Evolutionary conservation across 2,329 filamentous ascomycete genomes (phyloP).

Genomic region (Cladophialophora carrionii): DNA sequence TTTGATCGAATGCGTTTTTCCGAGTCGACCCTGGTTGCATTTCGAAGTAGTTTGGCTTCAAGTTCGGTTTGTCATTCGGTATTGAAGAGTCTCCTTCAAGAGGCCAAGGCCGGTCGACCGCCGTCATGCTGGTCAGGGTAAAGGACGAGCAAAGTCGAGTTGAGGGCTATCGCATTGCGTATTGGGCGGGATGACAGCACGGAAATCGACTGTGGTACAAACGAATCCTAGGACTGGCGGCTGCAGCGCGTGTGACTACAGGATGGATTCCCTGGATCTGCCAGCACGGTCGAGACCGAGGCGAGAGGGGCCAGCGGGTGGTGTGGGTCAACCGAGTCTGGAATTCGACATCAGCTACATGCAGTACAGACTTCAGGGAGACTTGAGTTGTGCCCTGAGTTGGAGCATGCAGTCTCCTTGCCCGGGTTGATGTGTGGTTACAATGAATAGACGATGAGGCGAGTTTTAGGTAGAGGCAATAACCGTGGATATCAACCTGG

Average conservation of each 20-base stretch:
- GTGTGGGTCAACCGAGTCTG: constrained; percentile 23
- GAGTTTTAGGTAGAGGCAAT: background rate
- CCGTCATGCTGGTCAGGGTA: constrained; percentile 26
- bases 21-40: constrained; percentile 25
- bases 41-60: constrained; percentile 25
- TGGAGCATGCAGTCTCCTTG: background rate
- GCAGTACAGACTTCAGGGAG: constrained; percentile 19
- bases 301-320: background rate
- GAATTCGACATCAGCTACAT: constrained; percentile 22
- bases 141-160: constrained; percentile 9
- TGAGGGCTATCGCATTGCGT: constrained; percentile 27
- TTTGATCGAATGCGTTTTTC: constrained; percentile 43
- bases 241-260: constrained; percentile 22
- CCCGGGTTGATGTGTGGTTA: background rate
- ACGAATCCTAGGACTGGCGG: constrained; percentile 8
- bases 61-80: constrained; percentile 14
- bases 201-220: background rate
- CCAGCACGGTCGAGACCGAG: constrained; percentile 11
- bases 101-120: constrained; percentile 25
- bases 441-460: background rate
- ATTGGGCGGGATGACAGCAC: constrained; percentile 14
- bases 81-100: constrained; percentile 14
- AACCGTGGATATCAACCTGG: background rate
- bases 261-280: constrained; percentile 7
- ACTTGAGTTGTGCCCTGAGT: background rate